Base-by-base conservation (phyloP, 2,329 filamentous ascomycete genomes). In the Dactylellina haptotyla region DNA sequence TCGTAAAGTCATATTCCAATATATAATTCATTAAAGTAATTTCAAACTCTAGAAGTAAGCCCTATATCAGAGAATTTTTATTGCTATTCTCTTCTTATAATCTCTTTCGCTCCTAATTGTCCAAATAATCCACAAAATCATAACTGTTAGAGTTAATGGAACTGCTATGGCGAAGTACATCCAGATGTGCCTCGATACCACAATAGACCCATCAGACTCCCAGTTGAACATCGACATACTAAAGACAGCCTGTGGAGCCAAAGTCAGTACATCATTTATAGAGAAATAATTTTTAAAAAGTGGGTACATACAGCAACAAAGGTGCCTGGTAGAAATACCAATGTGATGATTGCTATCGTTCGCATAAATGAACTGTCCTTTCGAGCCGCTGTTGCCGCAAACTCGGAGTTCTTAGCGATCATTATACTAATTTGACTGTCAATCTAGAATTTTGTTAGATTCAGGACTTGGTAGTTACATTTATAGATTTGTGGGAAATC, bases 181-280 rank as follows among this genome's bases (percentile, higher is more conserved):
- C 66, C 66, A 58, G 1, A 72, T 34, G 26, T 72, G 66, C n/a
- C 45, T 57, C 8, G 66, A 72, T 0, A 64, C 59, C 25, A 72
- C 66, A 18, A 72, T 20, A 2, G 32, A 46, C 4, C 66, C 66
- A 54, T 72, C 58, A 1, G 58, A 14, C 9, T 48, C 66, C 66
- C 66, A 72, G 18, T 57, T 46, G 45, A 72, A 72, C 66, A 72
- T 72, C 6, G 66, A 72, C 66, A 72, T 72, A 43, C 66, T 72
- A 48, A 64, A 72, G 3, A 72, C 26, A 12, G 66, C 66, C 66
- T 72, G 30, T 45, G 26, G 23, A 39, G 25, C 3, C 10, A 20
- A 16, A 26, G 12, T 28, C 20, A 43, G 37, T n/a, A 23, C 20
- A 20, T 12, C 12, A 18, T 34, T 6, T 10, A 6, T 43, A 10